A percentile compares a stretch with the other conserved stretches of the same genome.
Evolutionary conservation across 1,284 basidiomycete genomes (phyloP).

Genomic region (Tilletia horrida): DNA sequence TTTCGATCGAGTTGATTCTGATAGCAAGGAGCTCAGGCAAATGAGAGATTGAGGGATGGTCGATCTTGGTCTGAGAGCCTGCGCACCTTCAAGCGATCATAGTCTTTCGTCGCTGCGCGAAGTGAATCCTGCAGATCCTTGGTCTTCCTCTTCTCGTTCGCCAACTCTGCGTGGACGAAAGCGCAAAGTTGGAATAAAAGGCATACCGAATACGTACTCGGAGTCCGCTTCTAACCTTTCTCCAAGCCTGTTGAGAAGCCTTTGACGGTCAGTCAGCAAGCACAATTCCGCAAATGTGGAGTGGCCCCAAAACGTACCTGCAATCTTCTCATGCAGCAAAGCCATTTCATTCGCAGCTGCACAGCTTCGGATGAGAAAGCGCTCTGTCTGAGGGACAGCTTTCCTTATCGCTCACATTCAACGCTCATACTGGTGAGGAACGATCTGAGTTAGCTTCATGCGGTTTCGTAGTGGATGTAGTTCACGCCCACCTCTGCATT

Average conservation of each 20-base stretch:
- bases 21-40: not conserved
- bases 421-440: constrained; percentile 3
- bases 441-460: not conserved
- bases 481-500: constrained; percentile 1
- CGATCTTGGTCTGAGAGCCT: too few relatives aligned
- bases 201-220: too few relatives aligned
- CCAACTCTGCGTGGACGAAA: not conserved
- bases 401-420: not conserved
- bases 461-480: not conserved
- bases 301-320: not conserved
- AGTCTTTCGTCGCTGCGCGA: constrained; percentile 9
- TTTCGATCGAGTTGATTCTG: constrained; percentile 6
- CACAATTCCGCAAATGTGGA: too few relatives aligned
- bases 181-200: not conserved
- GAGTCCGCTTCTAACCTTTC: not conserved
- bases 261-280: not conserved
- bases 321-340: constrained; percentile 7
- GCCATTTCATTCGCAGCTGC: constrained; percentile 9
- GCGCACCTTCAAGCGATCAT: constrained; percentile 13
- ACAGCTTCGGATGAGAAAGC: not conserved
- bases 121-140: constrained; percentile 12
- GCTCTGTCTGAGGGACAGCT: too few relatives aligned
- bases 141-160: constrained; percentile 10
- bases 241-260: not conserved
- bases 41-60: too few relatives aligned